A percentile compares a stretch with the other conserved stretches of the same genome.
phyloP scores from a whole-genome alignment of 106 monocot species.

The Platanthera guangdongensis region DNA sequence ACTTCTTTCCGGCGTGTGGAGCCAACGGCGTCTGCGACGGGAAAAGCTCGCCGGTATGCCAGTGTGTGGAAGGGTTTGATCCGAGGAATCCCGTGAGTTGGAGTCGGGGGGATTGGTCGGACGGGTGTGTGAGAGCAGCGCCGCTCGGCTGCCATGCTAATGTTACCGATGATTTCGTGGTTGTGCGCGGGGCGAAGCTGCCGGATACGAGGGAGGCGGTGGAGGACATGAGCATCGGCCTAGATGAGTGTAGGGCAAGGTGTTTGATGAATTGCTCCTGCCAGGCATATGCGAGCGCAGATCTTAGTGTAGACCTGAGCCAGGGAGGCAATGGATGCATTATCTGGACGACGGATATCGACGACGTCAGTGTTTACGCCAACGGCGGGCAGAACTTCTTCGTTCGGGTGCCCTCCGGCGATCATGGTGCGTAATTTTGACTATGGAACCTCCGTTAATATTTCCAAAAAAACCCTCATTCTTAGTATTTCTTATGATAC shows the following conservation, averaged over 20 bases:
- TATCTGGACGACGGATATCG: slow-evolving; percentile 30
- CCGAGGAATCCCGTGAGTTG: slow-evolving; percentile 10
- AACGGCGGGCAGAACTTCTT: slow-evolving; percentile 34
- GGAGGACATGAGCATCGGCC: slow-evolving; percentile 15
- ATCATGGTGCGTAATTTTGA: slow-evolving; percentile 16
- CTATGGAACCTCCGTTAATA: too few species aligned
- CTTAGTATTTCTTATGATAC: too few species aligned
- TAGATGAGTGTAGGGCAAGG: slow-evolving; percentile 19
- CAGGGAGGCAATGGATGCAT: slow-evolving; percentile 36
- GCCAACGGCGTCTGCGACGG: slow-evolving; percentile 5
- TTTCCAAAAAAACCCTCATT: too few species aligned
- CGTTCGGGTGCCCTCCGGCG: slow-evolving; percentile 26
- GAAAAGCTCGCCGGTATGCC: slow-evolving; percentile 8
- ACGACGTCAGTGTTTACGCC: slow-evolving; percentile 27
- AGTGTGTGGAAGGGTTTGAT: slow-evolving; percentile 3
- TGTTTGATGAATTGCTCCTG: slow-evolving; percentile 58
- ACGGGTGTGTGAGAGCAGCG: slow-evolving; percentile 25
- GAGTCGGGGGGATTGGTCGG: slow-evolving; percentile 9
- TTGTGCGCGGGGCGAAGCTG: slow-evolving; percentile 18
- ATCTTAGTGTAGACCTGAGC: slow-evolving; percentile 5
- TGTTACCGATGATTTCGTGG: slow-evolving; percentile 20
- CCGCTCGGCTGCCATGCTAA: slow-evolving; percentile 25
- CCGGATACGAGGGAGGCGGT: slow-evolving; percentile 20
- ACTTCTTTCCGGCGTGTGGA: slow-evolving; percentile 1
- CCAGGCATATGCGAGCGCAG: slow-evolving; percentile 34